Evolutionary conservation across 169 alveolate genomes (phyloP).

Genomic region (Eimeria falciformis): DNA sequence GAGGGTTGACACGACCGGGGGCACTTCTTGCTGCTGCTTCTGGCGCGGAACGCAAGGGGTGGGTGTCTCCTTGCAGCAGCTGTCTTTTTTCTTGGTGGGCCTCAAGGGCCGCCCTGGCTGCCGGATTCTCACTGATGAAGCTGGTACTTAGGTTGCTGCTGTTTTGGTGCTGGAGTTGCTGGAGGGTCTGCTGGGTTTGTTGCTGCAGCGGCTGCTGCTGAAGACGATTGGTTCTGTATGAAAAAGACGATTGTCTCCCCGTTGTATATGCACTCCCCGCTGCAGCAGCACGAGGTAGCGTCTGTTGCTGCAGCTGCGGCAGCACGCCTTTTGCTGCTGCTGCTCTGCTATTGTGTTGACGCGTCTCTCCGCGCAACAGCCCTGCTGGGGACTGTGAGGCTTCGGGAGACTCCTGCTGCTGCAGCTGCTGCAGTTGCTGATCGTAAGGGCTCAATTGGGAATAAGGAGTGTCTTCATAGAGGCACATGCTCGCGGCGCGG

Average conservation of each 20-base stretch:
- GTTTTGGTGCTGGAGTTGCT: not conserved
- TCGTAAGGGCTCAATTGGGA: not conserved
- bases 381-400: not conserved
- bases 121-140: slow-evolving; percentile 6
- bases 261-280: too few species aligned
- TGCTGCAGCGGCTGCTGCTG: not conserved
- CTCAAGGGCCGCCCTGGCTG: too few species aligned
- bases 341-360: not conserved
- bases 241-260: too few species aligned
- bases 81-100: too few species aligned
- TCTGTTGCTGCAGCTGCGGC: not conserved
- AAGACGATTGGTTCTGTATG: too few species aligned
- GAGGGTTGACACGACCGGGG: too few species aligned
- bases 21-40: too few species aligned
- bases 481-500: slow-evolving; percentile 43
- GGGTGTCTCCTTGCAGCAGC: too few species aligned
- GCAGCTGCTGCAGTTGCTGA: slow-evolving; percentile 29
- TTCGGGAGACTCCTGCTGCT: not conserved
- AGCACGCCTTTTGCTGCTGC: not conserved
- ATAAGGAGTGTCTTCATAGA: not conserved
- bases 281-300: too few species aligned
- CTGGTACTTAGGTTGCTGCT: not conserved
- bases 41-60: too few species aligned
- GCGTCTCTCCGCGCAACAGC: not conserved
- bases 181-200: not conserved